phyloP scores from a whole-genome alignment of 2,329 filamentous ascomycete genomes.

The Verticillium dahliae region DNA sequence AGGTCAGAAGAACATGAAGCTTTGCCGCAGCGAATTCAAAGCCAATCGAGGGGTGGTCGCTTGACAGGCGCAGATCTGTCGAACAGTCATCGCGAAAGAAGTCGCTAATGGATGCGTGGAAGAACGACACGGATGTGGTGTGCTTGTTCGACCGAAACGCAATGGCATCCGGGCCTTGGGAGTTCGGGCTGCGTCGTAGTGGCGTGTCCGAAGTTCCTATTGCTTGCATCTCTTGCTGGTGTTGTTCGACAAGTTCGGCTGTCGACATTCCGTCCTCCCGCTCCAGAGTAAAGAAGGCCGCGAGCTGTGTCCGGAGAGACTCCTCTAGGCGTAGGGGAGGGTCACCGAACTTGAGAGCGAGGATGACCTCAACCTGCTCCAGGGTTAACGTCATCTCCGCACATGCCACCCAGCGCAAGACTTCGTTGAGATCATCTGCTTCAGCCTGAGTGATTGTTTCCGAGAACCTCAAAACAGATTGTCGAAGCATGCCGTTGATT shows the following conservation, averaged over 20 bases:
- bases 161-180: constrained; percentile 22
- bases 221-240: constrained; percentile 16
- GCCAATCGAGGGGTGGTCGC: constrained; percentile 18
- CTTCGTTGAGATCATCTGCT: constrained; percentile 36
- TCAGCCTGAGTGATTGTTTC: constrained; percentile 29
- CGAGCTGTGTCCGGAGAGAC: constrained; percentile 35
- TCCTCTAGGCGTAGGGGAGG: constrained; percentile 32
- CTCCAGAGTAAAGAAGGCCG: constrained; percentile 38
- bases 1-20: constrained; percentile 29
- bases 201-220: not conserved
- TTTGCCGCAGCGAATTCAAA: constrained; percentile 26
- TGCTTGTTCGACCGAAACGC: constrained; percentile 35
- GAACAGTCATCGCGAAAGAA: constrained; percentile 28
- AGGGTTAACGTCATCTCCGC: constrained; percentile 35
- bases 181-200: constrained; percentile 17
- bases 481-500: constrained; percentile 33
- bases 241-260: constrained; percentile 31
- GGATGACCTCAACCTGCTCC: constrained; percentile 34
- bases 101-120: constrained; percentile 30
- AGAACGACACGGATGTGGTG: constrained; percentile 31
- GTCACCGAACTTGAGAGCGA: constrained; percentile 35
- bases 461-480: constrained; percentile 34
- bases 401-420: constrained; percentile 38
- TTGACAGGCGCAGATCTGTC: constrained; percentile 8
- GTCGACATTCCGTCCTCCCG: constrained; percentile 36